Conservation (phyloP, 306 rosid genomes). For the Gastrolobium bilobum region DNA sequence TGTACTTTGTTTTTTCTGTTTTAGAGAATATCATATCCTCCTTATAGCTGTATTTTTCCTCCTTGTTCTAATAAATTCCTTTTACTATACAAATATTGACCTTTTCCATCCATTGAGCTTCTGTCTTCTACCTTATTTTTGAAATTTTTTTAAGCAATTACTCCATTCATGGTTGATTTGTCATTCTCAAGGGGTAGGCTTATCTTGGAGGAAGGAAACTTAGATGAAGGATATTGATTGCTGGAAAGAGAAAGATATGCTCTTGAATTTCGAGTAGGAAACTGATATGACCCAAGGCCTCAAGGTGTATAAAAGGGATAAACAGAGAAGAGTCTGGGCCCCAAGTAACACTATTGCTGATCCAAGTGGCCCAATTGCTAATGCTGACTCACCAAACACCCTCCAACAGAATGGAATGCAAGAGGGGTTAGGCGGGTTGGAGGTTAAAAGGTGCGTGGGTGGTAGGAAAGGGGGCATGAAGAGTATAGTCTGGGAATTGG, state of each 20-base stretch:
- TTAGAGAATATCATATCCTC: constrained; percentile 20
- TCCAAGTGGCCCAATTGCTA: no score
- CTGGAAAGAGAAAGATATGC: neutral
- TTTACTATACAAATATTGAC: neutral
- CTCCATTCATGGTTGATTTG: constrained; percentile 25
- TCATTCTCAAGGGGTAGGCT: constrained; percentile 21
- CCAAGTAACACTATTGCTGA: no score
- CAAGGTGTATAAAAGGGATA: no score
- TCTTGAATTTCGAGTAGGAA: neutral
- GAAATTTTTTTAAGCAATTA: constrained; percentile 18
- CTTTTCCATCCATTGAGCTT: neutral
- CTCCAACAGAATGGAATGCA: no score
- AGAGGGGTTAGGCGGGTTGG: no score
- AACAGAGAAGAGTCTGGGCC: no score
- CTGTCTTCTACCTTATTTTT: neutral
- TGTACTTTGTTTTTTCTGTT: constrained; percentile 22
- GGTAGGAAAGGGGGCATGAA: no score
- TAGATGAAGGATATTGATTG: neutral
- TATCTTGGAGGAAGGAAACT: neutral
- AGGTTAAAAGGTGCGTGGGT: no score
- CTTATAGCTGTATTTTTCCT: neutral
- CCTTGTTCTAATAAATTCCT: neutral
- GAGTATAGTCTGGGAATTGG: no score
- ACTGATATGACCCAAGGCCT: neutral
- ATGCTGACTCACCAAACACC: no score